These are phyloP conservation scores for Mimosa pudica DNA, from an alignment of 306 rosid species.

Conservation along the genomic window DNA sequence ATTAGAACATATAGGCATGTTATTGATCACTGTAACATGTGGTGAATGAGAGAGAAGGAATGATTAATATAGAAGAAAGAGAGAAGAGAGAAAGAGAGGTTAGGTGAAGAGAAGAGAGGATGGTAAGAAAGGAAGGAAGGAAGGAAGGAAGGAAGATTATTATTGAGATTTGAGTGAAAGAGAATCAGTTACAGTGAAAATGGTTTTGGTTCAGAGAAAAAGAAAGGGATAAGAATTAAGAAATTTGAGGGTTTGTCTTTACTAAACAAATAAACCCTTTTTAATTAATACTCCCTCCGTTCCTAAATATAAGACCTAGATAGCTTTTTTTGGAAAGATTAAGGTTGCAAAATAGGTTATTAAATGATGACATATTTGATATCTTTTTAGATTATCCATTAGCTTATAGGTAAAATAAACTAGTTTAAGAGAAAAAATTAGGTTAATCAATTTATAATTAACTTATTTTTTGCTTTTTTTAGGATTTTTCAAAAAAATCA, in stretches of 20 bases:
- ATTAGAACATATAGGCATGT: not conserved
- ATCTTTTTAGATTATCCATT: too few relatives aligned
- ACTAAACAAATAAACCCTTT: constrained; percentile 15
- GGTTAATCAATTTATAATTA: too few relatives aligned
- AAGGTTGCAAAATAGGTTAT: too few relatives aligned
- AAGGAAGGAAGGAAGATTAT: not conserved
- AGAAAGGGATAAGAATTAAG: constrained; percentile 30
- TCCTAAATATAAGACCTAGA: too few relatives aligned
- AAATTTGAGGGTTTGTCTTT: constrained; percentile 21
- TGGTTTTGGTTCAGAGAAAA: not conserved
- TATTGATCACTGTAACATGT: constrained; percentile 23
- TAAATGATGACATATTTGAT: too few relatives aligned
- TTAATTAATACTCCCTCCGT: too few relatives aligned
- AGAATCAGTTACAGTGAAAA: constrained; percentile 29
- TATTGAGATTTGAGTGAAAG: constrained; percentile 34
- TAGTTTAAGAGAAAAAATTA: too few relatives aligned
- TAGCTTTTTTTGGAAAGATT: too few relatives aligned
- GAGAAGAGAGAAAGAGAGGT: not conserved
- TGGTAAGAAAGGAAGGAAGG: constrained; percentile 7
- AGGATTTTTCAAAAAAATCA: too few relatives aligned
- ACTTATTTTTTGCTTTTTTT: too few relatives aligned
- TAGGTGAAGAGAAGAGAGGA: constrained; percentile 44
- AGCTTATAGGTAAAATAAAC: too few relatives aligned
- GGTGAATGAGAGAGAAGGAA: constrained; percentile 17
- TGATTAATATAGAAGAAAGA: constrained; percentile 9